Evolutionary conservation across 495 filamentous ascomycete species (phyloP).

Genomic region (Amniculicola lignicola): DNA sequence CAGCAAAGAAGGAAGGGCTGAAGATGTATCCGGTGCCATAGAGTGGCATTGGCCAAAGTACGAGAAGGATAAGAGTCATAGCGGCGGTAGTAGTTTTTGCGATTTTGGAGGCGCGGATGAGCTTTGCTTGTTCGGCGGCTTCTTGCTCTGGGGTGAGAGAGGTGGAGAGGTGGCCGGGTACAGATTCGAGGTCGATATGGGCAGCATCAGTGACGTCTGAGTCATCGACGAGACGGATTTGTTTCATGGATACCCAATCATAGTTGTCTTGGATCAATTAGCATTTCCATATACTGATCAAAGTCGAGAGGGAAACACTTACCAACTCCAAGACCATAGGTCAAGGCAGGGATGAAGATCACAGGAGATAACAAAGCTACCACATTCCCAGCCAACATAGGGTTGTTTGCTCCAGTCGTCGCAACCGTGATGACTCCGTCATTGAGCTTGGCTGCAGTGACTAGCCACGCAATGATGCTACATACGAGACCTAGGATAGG

Average conservation of each 20-base stretch:
- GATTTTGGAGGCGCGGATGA: conserved; percentile 12
- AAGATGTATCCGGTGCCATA: conserved; percentile 40
- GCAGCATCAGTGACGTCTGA: conserved; percentile 5
- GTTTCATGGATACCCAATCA: conserved; percentile 32
- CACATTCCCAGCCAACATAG: conserved; percentile 48
- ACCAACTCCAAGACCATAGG: no score
- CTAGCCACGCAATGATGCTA: conserved; percentile 50
- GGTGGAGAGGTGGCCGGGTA: background rate
- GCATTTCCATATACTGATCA: no score
- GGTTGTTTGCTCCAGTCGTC: conserved; percentile 46
- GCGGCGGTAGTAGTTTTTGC: conserved; percentile 10
- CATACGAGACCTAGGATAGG: conserved; percentile 47
- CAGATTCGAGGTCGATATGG: background rate
- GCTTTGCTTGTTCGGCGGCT: background rate
- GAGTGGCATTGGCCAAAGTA: conserved; percentile 39
- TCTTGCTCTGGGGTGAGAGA: background rate
- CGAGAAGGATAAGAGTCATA: conserved; percentile 44
- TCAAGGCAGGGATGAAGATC: conserved; percentile 29
- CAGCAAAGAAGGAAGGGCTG: conserved; percentile 47
- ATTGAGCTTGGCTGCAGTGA: conserved; percentile 44
- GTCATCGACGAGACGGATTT: conserved; percentile 18
- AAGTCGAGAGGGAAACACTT: no score
- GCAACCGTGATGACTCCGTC: conserved; percentile 49
- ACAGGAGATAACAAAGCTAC: conserved; percentile 31
- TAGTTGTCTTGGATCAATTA: conserved; percentile 28